Percentiles rank a stretch among this genome's conserved stretches.
Conservation (phyloP, 306 rosid species). For the Heteromeles arbutifolia region DNA sequence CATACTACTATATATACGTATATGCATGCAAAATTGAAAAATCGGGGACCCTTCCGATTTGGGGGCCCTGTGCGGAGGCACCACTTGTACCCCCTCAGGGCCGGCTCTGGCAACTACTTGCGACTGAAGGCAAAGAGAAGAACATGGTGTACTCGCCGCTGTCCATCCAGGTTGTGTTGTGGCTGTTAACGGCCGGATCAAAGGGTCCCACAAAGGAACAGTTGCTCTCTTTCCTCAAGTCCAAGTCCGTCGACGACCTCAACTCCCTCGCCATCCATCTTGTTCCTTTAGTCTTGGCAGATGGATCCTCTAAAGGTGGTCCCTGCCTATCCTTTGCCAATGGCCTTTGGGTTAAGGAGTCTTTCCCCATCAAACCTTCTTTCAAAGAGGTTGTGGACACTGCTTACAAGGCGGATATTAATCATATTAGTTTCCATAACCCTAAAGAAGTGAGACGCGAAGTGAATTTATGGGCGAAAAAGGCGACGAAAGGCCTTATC, state of each 20-base stretch:
- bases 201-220: slow-evolving; percentile 61
- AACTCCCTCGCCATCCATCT: slow-evolving; percentile 56
- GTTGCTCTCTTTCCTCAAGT: slow-evolving; percentile 67
- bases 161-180: slow-evolving; percentile 55
- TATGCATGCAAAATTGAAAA: no score
- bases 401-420: slow-evolving; percentile 42
- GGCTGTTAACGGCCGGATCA: slow-evolving; percentile 63
- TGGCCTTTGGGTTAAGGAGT: slow-evolving; percentile 56
- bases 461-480: slow-evolving; percentile 71
- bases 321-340: slow-evolving; percentile 56
- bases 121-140: slow-evolving; percentile 34
- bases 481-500: slow-evolving; percentile 61
- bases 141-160: slow-evolving; percentile 59
- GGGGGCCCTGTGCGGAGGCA: no score
- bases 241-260: slow-evolving; percentile 49
- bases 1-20: no score
- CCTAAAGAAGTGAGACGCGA: slow-evolving; percentile 41
- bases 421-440: slow-evolving; percentile 50
- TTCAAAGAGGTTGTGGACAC: slow-evolving; percentile 53
- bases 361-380: slow-evolving; percentile 50
- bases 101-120: slow-evolving; percentile 35
- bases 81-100: no score
- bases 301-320: slow-evolving; percentile 58
- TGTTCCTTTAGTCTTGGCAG: slow-evolving; percentile 47
- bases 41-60: no score